Base-by-base conservation (phyloP, 495 filamentous ascomycete genomes). In the Xylaria cubensis region DNA sequence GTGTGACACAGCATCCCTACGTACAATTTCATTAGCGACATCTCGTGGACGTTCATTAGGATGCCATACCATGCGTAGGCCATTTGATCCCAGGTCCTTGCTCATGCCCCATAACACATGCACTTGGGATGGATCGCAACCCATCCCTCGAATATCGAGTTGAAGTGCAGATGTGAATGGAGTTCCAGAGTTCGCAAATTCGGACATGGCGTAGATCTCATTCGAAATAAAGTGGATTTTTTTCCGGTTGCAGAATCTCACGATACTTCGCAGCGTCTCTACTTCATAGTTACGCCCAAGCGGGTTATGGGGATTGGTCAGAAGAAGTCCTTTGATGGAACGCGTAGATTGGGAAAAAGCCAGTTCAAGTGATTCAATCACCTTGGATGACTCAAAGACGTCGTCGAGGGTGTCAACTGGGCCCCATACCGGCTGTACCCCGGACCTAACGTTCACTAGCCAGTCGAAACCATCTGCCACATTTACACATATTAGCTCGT, bases 291-390 rank as follows among this genome's bases (percentile, higher is more conserved):
- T 53, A 7, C 12, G n/a, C 0, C 81, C 83, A 32, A 85, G 75
- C 63, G 84, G 84, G 67, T 86, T 86, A 72, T 86, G 80, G n/a
- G 84, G 84, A 46, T 85, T 86, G 1, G 48, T 46, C 2, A 79
- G 19, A 32, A 78, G 46, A 12, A 78, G 12, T 15, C 68, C 76
- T 41, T 73, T 77, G 12, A 78, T 68, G 29, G 74, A 62, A 77
- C 74, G 12, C 78, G 42, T 44, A 78, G 67, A 41, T 79, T 66
- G 9, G 74, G 77, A 42, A 74, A 75, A 67, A 76, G 78, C 10
- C 46, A 75, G 39, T 76, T 72, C 0, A 32, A 70, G 26, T n/a
- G 55, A 74, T 75, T 7, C 62, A 64, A 83, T 76, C 6, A 72
- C 71, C 39, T 72, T 73, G 26, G 75, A 72, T 3, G 72, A 29